phyloP scores from a whole-genome alignment of 768 basidiomycete genomes.

The Boletus reticuloceps region DNA sequence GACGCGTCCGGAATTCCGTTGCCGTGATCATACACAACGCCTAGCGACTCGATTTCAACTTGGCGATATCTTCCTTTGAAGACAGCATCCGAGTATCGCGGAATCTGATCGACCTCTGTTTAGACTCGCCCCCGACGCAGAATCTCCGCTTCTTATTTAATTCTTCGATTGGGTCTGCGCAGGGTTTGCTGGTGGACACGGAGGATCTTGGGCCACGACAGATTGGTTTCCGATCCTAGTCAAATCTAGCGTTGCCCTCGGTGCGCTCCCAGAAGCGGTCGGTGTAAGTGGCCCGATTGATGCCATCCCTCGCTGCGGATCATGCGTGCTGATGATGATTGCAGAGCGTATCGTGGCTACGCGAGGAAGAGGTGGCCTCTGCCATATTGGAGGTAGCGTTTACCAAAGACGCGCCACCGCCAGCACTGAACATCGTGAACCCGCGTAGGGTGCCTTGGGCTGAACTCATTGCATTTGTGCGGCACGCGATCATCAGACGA shows the following conservation, averaged over 20 bases:
- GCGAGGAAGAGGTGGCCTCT: slow-evolving; percentile 37
- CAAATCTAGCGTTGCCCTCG: not conserved
- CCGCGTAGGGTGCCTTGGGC: slow-evolving; percentile 36
- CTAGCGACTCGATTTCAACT: slow-evolving; percentile 43
- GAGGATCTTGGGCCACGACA: not conserved
- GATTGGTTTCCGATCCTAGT: slow-evolving; percentile 1
- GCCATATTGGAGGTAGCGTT: slow-evolving; percentile 32
- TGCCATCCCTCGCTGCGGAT: not conserved
- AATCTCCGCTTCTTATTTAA: slow-evolving; percentile 1
- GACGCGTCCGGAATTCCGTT: slow-evolving; percentile 21
- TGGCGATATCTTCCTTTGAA: slow-evolving; percentile 38
- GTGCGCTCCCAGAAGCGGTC: slow-evolving; percentile 27
- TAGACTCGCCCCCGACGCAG: slow-evolving; percentile 25
- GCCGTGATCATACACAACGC: slow-evolving; percentile 30
- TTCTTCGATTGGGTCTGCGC: not conserved
- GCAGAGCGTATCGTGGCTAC: slow-evolving; percentile 43
- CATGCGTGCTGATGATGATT: not conserved
- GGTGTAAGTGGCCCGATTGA: slow-evolving; percentile 30
- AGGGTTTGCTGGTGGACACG: not conserved
- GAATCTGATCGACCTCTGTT: slow-evolving; percentile 32
- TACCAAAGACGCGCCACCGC: slow-evolving; percentile 8
- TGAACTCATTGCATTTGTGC: slow-evolving; percentile 26
- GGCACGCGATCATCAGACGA: slow-evolving; percentile 11
- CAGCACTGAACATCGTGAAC: slow-evolving; percentile 38
- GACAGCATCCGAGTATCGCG: slow-evolving; percentile 39